Evolutionary conservation across 2,329 filamentous ascomycete genomes (phyloP).

Genomic region (Aspergillus quadrilineatus): DNA sequence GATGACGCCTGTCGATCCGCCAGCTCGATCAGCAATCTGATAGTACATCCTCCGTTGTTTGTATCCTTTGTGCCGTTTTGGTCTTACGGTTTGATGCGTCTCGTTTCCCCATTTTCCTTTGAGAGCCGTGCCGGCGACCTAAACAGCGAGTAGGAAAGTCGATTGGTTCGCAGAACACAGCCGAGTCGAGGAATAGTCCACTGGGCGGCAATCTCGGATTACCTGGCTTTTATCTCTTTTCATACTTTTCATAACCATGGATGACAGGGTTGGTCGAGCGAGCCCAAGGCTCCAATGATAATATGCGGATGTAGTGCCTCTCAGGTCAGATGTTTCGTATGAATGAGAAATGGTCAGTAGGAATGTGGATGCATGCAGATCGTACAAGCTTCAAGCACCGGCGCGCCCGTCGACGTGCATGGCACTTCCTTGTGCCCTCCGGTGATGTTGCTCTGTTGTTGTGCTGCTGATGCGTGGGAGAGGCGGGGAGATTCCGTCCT

Average conservation of each 20-base stretch:
- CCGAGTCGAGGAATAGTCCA: background rate
- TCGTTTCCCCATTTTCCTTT: background rate
- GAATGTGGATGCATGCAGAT: background rate
- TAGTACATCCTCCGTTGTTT: background rate
- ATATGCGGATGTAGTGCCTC: too few relatives aligned
- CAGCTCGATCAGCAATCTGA: constrained; percentile 1
- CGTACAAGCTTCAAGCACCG: constrained; percentile 1
- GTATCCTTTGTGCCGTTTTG: background rate
- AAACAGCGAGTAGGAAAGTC: background rate
- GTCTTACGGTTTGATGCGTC: background rate
- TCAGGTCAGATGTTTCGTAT: too few relatives aligned
- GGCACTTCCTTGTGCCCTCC: background rate
- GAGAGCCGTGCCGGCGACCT: background rate
- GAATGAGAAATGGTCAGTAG: background rate
- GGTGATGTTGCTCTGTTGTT: background rate
- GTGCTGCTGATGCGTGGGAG: background rate
- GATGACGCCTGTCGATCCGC: constrained; percentile 5
- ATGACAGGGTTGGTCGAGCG: background rate
- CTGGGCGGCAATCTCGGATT: background rate
- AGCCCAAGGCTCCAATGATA: background rate
- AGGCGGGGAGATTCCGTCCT: background rate
- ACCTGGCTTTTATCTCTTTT: background rate
- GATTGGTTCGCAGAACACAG: background rate
- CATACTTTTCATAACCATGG: background rate
- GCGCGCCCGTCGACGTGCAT: constrained; percentile 9